A percentile compares a stretch with the other conserved stretches of the same genome.
Evolutionary conservation across 805 yeast genomes (phyloP).

Genomic region (Metschnikowia cerradonensis): DNA sequence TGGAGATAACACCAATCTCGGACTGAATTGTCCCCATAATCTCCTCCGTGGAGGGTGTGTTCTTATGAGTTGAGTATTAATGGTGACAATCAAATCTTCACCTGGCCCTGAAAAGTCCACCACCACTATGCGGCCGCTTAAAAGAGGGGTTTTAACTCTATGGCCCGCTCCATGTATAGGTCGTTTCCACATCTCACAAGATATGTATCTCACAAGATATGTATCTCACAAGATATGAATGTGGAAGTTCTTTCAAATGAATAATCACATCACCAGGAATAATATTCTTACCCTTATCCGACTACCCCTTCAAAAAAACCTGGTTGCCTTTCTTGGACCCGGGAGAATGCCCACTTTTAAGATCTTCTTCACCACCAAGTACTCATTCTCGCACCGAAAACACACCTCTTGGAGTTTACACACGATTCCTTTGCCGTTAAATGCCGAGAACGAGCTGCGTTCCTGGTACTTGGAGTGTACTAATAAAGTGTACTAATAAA

Average conservation of each 20-base stretch:
- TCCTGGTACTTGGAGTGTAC: slow-evolving; percentile 36
- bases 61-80: slow-evolving; percentile 34
- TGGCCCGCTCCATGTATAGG: slow-evolving; percentile 39
- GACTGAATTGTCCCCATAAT: no score
- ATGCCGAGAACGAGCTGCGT: slow-evolving; percentile 27
- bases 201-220: neutral
- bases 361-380: slow-evolving; percentile 45
- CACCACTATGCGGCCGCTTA: slow-evolving; percentile 50
- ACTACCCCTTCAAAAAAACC: slow-evolving; percentile 53
- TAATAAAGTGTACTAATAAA: no score
- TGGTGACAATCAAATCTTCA: slow-evolving; percentile 24
- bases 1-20: no score
- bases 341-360: slow-evolving; percentile 51
- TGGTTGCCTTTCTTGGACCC: slow-evolving; percentile 53
- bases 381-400: slow-evolving; percentile 32
- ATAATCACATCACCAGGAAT: slow-evolving; percentile 68
- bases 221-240: slow-evolving; percentile 38
- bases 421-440: slow-evolving; percentile 33
- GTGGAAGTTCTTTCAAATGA: slow-evolving; percentile 42
- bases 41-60: no score
- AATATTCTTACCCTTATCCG: slow-evolving; percentile 57
- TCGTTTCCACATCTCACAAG: slow-evolving; percentile 29
- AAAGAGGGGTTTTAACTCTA: slow-evolving; percentile 50
- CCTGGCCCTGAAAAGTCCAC: slow-evolving; percentile 31
- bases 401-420: slow-evolving; percentile 23